Base-by-base conservation (phyloP, 306 rosid genomes). In the Cicer yamashitae region DNA sequence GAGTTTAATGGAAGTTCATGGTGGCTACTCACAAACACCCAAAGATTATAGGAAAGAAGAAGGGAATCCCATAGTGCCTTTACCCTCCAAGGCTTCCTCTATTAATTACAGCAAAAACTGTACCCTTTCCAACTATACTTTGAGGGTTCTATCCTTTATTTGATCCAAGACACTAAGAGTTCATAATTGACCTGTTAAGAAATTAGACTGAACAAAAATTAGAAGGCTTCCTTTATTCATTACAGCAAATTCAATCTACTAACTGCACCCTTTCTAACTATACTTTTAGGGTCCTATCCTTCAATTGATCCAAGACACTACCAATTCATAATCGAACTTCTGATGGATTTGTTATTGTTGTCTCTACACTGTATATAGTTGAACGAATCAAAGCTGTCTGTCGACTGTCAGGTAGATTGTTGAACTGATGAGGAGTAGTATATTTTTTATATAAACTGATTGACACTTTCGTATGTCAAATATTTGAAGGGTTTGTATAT, bases 1-100 rank as follows among this genome's bases (percentile, higher is more conserved):
- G 8, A 54, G 50, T 71, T 52, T 6, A 50, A 17, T 70, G 20
- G 43, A 70, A 70, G 74, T 70, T 70, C 37, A 14, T 70, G 74
- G 37, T 51, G 15, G 34, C 17, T 70, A 52, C 41, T 20, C 20
- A 6, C 51, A 10, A 50, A 8, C 63, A 57, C 56, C 57, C 67
- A 58, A 41, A 72, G 56, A 46, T 57, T 57, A 13, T 4, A 43
- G 77, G 77, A 43, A 72, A 53, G 30, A 53, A 53, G 59, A 7
- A 17, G 59, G 1, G 30, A 37, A 58, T 58, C 41, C 17, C 65
- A 58, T 7, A 53, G 11, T 53, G 43, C 7, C 64, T 58, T 58
- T 59, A 37, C 67, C 67, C 5, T n/a, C 67, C 46, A 61, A 61
- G 46, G 43, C 54, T 13, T 13, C 54, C 54, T 50, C 17, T 8